phyloP scores from a whole-genome alignment of 805 yeast species.

The Starmerella asiatica region DNA sequence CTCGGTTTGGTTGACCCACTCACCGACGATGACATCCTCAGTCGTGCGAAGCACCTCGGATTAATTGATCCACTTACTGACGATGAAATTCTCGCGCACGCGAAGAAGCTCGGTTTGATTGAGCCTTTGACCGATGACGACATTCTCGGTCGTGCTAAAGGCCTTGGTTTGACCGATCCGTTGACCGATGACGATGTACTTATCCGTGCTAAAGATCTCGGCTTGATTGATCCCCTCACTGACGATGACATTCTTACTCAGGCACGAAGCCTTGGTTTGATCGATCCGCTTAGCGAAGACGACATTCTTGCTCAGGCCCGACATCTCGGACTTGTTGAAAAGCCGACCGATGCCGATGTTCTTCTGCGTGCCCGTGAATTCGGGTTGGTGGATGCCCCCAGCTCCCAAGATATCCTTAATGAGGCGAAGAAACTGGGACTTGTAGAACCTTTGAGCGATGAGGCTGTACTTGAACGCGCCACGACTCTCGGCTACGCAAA shows the following conservation, averaged over 20 bases:
- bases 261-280: conserved; percentile 10
- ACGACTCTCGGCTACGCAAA: conserved; percentile 19
- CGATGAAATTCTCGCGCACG: conserved; percentile 5
- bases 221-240: conserved; percentile 38
- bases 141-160: conserved; percentile 18
- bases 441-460: conserved; percentile 7
- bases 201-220: conserved; percentile 50
- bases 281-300: conserved; percentile 42
- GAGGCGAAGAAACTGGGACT: conserved; percentile 14
- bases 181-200: neutral
- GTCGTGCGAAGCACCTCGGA: conserved; percentile 13
- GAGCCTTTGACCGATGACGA: conserved; percentile 10
- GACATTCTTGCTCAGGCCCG: conserved; percentile 19
- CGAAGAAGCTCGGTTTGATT: conserved; percentile 16
- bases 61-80: conserved; percentile 14
- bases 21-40: conserved; percentile 2
- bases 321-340: conserved; percentile 17
- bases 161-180: conserved; percentile 9
- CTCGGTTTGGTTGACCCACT: conserved; percentile 26
- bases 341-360: conserved; percentile 10
- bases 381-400: conserved; percentile 9
- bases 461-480: conserved; percentile 16
- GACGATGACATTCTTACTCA: conserved; percentile 31
- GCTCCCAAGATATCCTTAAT: conserved; percentile 4
- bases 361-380: conserved; percentile 6